phyloP scores from a whole-genome alignment of 2,329 filamentous ascomycete genomes.

The Paecilomyces formosus region DNA sequence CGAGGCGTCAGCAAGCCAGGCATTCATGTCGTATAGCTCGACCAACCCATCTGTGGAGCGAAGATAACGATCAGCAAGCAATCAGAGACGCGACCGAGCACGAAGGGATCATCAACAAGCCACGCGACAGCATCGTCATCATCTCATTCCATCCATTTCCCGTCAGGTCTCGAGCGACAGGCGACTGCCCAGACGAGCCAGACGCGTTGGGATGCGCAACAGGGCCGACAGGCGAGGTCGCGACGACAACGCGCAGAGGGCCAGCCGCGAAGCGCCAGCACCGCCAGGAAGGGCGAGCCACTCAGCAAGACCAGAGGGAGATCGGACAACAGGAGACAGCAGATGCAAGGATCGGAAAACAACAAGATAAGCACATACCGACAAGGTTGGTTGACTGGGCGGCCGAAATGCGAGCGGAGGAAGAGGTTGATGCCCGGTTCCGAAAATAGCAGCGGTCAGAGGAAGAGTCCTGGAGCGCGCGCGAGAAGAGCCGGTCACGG shows the following conservation, averaged over 20 bases:
- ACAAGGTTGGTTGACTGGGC: conserved; percentile 33
- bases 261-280: conserved; percentile 9
- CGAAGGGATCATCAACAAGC: conserved; percentile 3
- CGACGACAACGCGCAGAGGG: conserved; percentile 16
- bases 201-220: conserved; percentile 17
- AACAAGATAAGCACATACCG: conserved; percentile 26
- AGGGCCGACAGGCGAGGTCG: conserved; percentile 9
- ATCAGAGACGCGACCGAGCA: background rate
- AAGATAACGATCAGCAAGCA: conserved; percentile 16
- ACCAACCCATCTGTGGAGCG: conserved; percentile 38
- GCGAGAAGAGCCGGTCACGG: conserved; percentile 18
- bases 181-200: background rate
- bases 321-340: conserved; percentile 2
- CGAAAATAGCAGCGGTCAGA: conserved; percentile 29
- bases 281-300: conserved; percentile 1
- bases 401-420: conserved; percentile 31
- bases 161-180: background rate
- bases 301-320: background rate
- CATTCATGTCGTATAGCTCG: conserved; percentile 44
- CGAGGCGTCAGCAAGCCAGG: conserved; percentile 43
- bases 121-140: conserved; percentile 1
- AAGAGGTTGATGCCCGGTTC: conserved; percentile 23
- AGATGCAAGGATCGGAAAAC: conserved; percentile 3
- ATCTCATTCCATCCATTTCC: conserved; percentile 1
- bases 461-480: conserved; percentile 11